Conservation (phyloP, 2,329 filamentous ascomycete genomes). For the Alternaria gansuensis region DNA sequence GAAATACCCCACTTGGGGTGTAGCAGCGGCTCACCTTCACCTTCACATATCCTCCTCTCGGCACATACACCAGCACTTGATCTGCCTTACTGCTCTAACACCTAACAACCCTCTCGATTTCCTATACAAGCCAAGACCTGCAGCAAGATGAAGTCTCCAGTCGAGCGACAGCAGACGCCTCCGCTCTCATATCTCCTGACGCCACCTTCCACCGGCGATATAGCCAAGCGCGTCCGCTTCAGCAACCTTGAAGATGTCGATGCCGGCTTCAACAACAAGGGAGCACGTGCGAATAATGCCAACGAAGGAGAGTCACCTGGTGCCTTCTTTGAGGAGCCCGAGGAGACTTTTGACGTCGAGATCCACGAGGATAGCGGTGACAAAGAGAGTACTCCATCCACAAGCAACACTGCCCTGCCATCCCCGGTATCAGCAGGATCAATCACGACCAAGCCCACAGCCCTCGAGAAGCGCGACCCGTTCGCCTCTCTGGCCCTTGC, state of each 20-base stretch:
- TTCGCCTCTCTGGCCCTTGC: constrained; percentile 6
- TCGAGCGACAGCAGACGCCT: constrained; percentile 21
- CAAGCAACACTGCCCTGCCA: background rate
- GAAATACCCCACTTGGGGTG: background rate
- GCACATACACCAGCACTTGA: background rate
- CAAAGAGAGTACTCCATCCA: background rate
- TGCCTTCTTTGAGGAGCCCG: constrained; percentile 20
- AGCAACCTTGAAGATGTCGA: background rate
- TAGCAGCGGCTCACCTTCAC: constrained; percentile 15
- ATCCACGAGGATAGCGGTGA: constrained; percentile 8
- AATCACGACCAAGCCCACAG: background rate
- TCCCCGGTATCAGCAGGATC: constrained; percentile 1
- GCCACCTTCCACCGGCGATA: constrained; percentile 32
- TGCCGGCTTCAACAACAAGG: background rate
- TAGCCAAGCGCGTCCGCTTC: constrained; percentile 23
- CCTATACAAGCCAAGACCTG: background rate
- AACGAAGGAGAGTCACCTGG: constrained; percentile 17
- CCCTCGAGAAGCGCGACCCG: constrained; percentile 8
- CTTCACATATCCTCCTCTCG: constrained; percentile 5
- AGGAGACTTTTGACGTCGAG: constrained; percentile 22
- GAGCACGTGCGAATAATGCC: constrained; percentile 4
- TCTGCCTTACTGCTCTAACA: constrained; percentile 1
- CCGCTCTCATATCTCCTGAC: constrained; percentile 26
- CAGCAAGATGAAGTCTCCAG: constrained; percentile 10
- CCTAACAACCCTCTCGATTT: background rate